Base-by-base conservation (phyloP, 768 basidiomycete species). In the Cantharellus anzutake region DNA sequence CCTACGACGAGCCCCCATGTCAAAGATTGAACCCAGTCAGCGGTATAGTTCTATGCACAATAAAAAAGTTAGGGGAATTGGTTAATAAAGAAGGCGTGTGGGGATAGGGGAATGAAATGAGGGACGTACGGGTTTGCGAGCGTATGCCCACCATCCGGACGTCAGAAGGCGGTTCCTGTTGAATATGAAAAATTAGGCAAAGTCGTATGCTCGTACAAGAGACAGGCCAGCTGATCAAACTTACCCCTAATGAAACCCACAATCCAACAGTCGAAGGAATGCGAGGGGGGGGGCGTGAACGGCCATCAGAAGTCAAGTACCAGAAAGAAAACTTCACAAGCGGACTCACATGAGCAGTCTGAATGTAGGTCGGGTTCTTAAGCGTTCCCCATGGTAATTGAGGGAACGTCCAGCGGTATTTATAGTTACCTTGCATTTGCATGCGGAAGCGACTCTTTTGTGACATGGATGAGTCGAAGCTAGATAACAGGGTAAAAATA, bases 361-460 rank as follows among this genome's bases (percentile, higher is more conserved):
- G 84, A 64, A 99, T 86, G 70, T 72, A 96, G 34, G 81, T 83
- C 3, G 96, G 96, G 70, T 98, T 85, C 66, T 88, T 71, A 62
- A 97, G 72, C 3, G 79, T 80, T 62, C 82, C 78, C 69, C 88
- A 78, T 0, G 94, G 93, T 4, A 96, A 74, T 67, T 93, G 87
- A 60, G 96, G 96, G 82, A 98, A 98, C 0, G 92, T 84, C 66
- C 83, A 83, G 67, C 96, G 85, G 73, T 83, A 85, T 42, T 74
- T 77, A 65, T 78, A 83, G 64, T 86, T 87, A 29, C 91, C 93
- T 66, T 91, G 88, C 42, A 85, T 85, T 68, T 94, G 86, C 86
- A 97, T 94, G 70, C 96, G 94, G 79, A 98, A 98, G 63, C 82
- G 82, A 64, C 88, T 92, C 74, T 99, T 98, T 69, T 98, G 94